Percentiles rank a stretch among this genome's conserved stretches.
These are phyloP conservation scores for Crepidotus variabilis DNA, from an alignment of 768 basidiomycete species.

Conservation along the genomic window DNA sequence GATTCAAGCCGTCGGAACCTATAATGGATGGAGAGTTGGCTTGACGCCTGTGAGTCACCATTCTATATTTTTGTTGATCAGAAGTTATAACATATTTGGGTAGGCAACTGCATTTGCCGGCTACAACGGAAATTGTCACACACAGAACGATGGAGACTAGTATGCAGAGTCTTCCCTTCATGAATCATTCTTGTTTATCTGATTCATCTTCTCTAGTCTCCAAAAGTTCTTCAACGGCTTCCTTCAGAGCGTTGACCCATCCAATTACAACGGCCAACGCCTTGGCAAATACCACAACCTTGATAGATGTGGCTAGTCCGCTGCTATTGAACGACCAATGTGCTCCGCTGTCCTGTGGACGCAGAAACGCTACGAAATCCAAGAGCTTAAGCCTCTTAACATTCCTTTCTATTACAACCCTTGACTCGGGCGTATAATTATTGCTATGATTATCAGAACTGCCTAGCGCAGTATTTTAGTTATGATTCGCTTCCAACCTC, in stretches of 20 bases:
- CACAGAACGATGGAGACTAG: constrained; percentile 87
- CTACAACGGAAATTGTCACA: constrained; percentile 13
- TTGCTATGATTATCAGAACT: background rate
- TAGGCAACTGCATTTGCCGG: constrained; percentile 59
- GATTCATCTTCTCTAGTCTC: constrained; percentile 36
- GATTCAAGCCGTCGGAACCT: constrained; percentile 57
- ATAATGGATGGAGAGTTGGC: constrained; percentile 67
- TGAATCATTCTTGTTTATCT: background rate
- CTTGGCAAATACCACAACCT: constrained; percentile 73
- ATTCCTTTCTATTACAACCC: no score
- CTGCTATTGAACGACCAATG: no score
- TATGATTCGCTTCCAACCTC: background rate
- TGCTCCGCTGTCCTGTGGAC: no score
- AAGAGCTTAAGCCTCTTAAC: no score
- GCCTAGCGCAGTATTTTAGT: background rate
- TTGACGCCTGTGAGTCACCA: constrained; percentile 47
- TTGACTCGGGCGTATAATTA: no score
- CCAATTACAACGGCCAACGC: constrained; percentile 28
- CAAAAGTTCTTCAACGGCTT: constrained; percentile 74
- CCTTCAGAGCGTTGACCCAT: constrained; percentile 56
- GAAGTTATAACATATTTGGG: no score
- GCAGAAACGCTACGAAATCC: no score
- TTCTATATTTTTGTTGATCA: no score
- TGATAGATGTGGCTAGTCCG: constrained; percentile 2
- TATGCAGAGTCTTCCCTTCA: constrained; percentile 31